phyloP scores from a whole-genome alignment of 331 rosid species.

The Malus hybrid region DNA sequence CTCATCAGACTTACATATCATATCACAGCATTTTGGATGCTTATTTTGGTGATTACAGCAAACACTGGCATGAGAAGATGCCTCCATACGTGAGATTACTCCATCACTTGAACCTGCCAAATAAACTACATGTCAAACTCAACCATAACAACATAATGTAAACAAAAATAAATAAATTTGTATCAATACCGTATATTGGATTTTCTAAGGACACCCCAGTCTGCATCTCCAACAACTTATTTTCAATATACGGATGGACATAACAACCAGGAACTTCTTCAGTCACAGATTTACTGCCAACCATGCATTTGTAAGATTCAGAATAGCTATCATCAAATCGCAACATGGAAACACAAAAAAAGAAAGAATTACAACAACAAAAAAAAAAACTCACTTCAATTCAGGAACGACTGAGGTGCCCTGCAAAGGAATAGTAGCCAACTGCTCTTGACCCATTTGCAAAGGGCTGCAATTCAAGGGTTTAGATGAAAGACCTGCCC shows the following conservation, averaged over 20 bases:
- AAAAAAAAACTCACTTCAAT: too few relatives aligned
- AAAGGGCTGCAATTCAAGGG: conserved; percentile 21
- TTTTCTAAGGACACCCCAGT: conserved; percentile 28
- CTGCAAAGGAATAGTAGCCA: conserved; percentile 22
- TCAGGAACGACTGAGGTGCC: not conserved
- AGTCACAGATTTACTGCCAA: conserved; percentile 42
- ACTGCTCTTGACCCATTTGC: conserved; percentile 30
- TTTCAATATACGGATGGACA: conserved; percentile 53
- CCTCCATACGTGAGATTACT: conserved; percentile 33
- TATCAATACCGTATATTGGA: conserved; percentile 28
- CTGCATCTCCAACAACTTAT: conserved; percentile 39
- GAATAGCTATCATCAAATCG: not conserved
- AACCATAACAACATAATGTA: conserved; percentile 14
- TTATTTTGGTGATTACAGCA: conserved; percentile 42
- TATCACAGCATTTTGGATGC: conserved; percentile 26
- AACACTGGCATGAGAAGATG: conserved; percentile 32
- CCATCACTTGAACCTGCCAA: conserved; percentile 43
- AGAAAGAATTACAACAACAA: not conserved
- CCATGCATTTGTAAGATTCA: conserved; percentile 15
- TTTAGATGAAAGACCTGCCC: conserved; percentile 44
- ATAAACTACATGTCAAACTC: conserved; percentile 20
- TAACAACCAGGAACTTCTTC: conserved; percentile 31
- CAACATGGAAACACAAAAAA: not conserved
- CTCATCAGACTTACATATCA: conserved; percentile 30
- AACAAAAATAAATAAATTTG: conserved; percentile 7